Conservation (phyloP, 139 green algal genomes). For the Auxenochlorella pyrenoidosa region DNA sequence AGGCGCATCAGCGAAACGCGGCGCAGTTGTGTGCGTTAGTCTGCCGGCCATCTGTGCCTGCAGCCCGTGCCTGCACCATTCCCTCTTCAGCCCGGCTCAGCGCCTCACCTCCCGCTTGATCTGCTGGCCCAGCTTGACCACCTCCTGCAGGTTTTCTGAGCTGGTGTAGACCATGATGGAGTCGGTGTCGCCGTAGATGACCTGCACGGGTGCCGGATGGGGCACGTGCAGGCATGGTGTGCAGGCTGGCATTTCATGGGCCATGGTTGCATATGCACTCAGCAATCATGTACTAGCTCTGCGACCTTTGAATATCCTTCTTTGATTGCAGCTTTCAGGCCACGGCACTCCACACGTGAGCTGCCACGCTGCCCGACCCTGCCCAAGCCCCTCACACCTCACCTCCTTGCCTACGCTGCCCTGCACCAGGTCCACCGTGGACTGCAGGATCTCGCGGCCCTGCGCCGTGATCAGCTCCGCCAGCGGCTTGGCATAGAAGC, state of each 20-base stretch:
- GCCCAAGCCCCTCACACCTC: not conserved
- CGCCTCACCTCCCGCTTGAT: conserved; percentile 82
- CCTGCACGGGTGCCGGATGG: conserved; percentile 50
- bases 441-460: conserved; percentile 93
- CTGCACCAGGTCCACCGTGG: conserved; percentile 95
- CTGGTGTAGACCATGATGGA: conserved; percentile 96
- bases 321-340: not conserved
- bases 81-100: too few species aligned
- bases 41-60: not conserved
- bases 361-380: too few species aligned
- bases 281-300: not conserved
- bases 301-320: not conserved
- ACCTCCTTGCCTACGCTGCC: conserved; percentile 74
- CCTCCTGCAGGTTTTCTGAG: conserved; percentile 70
- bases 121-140: conserved; percentile 64
- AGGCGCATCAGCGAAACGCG: not conserved
- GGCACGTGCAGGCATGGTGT: not conserved
- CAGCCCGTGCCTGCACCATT: not conserved
- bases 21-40: not conserved
- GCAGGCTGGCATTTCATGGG: not conserved
- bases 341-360: too few species aligned
- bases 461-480: conserved; percentile 96
- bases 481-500: conserved; percentile 95
- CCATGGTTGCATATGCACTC: not conserved
- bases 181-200: conserved; percentile 99